phyloP scores from a whole-genome alignment of 164 flowering plant species.

The Taxillus chinensis region DNA sequence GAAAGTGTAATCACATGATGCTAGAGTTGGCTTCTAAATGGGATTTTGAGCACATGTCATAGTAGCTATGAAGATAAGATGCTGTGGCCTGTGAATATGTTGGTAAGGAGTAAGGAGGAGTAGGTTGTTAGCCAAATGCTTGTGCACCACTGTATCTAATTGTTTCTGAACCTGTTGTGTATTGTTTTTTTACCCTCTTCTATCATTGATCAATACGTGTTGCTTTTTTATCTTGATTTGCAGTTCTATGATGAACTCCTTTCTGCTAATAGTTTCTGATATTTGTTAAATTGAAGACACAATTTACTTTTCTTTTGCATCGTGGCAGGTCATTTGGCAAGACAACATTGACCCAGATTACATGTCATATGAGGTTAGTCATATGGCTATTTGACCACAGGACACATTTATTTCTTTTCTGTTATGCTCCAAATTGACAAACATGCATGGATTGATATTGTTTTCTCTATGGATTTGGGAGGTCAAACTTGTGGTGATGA shows the following conservation, averaged over 20 bases:
- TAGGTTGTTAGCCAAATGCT: too few species aligned
- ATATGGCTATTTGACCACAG: background rate
- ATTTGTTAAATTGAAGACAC: background rate
- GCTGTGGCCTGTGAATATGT: too few species aligned
- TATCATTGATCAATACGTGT: background rate
- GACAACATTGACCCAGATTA: constrained; percentile 35
- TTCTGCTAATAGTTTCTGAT: background rate
- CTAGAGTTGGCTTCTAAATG: background rate
- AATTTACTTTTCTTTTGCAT: background rate
- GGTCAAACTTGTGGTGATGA: background rate
- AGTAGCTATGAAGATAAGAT: too few species aligned
- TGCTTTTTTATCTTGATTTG: background rate
- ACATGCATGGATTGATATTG: background rate
- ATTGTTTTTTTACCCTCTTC: background rate
- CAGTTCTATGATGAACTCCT: background rate
- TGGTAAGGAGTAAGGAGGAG: too few species aligned
- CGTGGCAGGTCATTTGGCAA: constrained; percentile 32
- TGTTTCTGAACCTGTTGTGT: too few species aligned
- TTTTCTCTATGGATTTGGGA: background rate
- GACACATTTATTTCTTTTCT: too few species aligned
- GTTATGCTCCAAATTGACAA: background rate
- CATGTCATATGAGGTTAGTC: constrained; percentile 37
- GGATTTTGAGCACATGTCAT: background rate
- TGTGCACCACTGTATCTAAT: too few species aligned
- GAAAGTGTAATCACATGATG: background rate